Conservation (phyloP, 352 stramenopile genomes). For the Phytophthora pseudosyringae region DNA sequence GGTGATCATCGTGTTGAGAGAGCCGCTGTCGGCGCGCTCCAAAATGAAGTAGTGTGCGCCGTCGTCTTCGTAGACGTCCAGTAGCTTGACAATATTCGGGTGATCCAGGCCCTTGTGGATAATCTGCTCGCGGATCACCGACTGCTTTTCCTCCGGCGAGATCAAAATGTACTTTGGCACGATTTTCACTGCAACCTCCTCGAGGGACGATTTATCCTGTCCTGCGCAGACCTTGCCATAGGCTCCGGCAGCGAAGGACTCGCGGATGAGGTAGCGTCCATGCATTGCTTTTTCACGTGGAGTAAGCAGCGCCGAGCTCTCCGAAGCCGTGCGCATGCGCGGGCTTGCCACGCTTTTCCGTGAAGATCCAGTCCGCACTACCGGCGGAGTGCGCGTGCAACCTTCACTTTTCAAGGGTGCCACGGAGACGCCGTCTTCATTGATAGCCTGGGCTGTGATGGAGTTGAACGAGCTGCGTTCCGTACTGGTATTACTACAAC, state of each 20-base stretch:
- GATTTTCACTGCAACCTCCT: conserved; percentile 78
- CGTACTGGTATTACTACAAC: conserved; percentile 26
- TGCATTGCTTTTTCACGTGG: conserved; percentile 71
- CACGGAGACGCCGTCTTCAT: conserved; percentile 12
- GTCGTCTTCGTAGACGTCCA: conserved; percentile 79
- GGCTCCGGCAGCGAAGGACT: conserved; percentile 72
- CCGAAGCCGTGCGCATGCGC: conserved; percentile 37
- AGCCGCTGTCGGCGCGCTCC: conserved; percentile 64
- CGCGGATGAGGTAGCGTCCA: conserved; percentile 73
- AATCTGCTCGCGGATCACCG: conserved; percentile 71
- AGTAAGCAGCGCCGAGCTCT: conserved; percentile 49
- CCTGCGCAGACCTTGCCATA: conserved; percentile 72
- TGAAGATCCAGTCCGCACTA: conserved; percentile 18
- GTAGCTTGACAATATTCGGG: conserved; percentile 78
- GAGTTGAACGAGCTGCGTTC: conserved; percentile 31
- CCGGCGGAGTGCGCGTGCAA: conserved; percentile 1
- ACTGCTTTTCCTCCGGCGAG: conserved; percentile 74
- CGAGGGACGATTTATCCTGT: conserved; percentile 55
- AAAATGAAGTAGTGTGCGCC: conserved; percentile 79
- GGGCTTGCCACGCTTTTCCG: conserved; percentile 16
- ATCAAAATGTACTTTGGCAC: conserved; percentile 78
- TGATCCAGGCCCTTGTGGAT: conserved; percentile 74
- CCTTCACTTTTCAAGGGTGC: conserved; percentile 16
- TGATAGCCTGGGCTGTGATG: conserved; percentile 19
- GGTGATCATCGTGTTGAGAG: conserved; percentile 59